Base-by-base conservation (phyloP, 2,329 filamentous ascomycete genomes). In the Penicillium sp. region DNA sequence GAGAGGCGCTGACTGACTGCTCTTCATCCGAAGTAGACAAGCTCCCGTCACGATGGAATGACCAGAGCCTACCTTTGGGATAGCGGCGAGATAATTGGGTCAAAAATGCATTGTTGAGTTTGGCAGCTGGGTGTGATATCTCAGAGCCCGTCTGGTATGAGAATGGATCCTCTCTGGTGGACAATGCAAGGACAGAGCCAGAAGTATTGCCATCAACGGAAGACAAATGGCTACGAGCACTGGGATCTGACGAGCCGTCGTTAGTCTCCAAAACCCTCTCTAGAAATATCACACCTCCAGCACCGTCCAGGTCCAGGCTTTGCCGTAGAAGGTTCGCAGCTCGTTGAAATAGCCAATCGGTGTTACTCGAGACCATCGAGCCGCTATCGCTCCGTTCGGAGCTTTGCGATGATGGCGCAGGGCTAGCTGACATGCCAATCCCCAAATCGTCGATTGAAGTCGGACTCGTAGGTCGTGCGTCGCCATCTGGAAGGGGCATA, bases 301-400 rank as follows among this genome's bases (percentile, higher is more conserved):
- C 74, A 8, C 68, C 67, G 15, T 69, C 68, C 5, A 79, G 46
- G 26, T 74, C 73, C 11, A 82, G 65, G 9, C 77, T 75, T 53
- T 80, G 72, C 3, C 74, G 72, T 4, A 82, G 65, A 0, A 81
- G 58, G 26, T 76, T 72, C 0, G 79, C 77, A 3, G 80, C 80
- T 29, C 79, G 71, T 15, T 69, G 66, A 50, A 81, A 80, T 5
- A 31, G 4, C 42, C 42, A 45, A n/a, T 1, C 76, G 75, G 49
- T 73, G 67, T 54, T 31, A 18, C n/a, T 14, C 11, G 22, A 27
- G 42, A 15, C 12, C 20, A 26, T 31, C 25, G 44, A 35, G 29
- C 29, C 20, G 18, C 8, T 22, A 14, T 33, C 27, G 4, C 6
- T 20, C 15, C 48, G 53, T 29, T 59, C 45, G 27, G 45, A 51